Evolutionary conservation across 208 protist species (phyloP).

Genomic region (Leishmania aethiopica): DNA sequence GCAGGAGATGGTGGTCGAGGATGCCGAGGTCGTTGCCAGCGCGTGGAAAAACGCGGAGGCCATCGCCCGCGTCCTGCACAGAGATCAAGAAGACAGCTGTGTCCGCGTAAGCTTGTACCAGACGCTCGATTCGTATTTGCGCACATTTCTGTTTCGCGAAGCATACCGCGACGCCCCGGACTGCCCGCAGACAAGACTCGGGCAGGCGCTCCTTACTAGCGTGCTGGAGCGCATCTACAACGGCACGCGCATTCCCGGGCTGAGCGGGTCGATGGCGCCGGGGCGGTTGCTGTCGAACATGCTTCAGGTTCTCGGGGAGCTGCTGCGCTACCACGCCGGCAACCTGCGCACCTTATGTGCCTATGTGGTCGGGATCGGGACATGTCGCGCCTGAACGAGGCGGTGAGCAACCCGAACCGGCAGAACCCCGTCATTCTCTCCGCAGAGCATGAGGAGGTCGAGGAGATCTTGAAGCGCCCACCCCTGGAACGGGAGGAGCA

Average conservation of each 20-base stretch:
- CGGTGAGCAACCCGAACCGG: constrained; percentile 29
- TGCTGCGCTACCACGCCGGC: constrained; percentile 66
- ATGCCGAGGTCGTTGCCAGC: constrained; percentile 18
- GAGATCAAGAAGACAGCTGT: constrained; percentile 58
- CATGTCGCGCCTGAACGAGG: constrained; percentile 54
- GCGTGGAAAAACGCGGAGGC: constrained; percentile 37
- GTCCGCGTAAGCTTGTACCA: constrained; percentile 70
- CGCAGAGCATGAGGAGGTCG: constrained; percentile 36
- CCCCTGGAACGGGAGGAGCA: constrained; percentile 70
- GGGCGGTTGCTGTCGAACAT: constrained; percentile 57
- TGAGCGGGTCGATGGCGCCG: constrained; percentile 59
- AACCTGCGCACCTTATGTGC: constrained; percentile 52
- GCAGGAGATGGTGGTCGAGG: constrained; percentile 54
- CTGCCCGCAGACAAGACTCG: constrained; percentile 49
- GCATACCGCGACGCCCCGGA: constrained; percentile 20
- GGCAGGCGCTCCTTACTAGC: constrained; percentile 44
- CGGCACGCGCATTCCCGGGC: constrained; percentile 58
- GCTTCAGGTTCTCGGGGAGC: constrained; percentile 64
- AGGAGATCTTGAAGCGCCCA: constrained; percentile 44
- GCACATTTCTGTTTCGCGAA: constrained; percentile 53
- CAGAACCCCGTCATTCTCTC: constrained; percentile 29
- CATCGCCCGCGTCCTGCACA: constrained; percentile 44
- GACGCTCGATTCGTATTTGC: constrained; percentile 71
- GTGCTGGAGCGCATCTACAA: constrained; percentile 84
- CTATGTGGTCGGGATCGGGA: constrained; percentile 49